phyloP scores from a whole-genome alignment of 2,329 filamentous ascomycete species.

The Colletotrichum lentis region DNA sequence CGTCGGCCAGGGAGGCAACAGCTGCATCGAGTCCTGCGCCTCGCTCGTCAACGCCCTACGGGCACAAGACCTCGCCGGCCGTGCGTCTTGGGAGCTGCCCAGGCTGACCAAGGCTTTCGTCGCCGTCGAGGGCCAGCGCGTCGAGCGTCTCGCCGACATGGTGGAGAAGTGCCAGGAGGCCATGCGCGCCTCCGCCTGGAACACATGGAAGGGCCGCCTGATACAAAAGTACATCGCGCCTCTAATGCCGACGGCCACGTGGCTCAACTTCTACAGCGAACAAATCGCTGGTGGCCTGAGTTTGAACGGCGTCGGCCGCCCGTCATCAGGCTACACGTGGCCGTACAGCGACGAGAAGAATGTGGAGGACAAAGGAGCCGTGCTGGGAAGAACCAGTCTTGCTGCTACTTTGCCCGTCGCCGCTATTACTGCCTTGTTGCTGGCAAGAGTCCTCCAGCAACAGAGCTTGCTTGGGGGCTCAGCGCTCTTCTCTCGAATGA shows the following conservation, averaged over 20 bases:
- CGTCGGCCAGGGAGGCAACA: slow-evolving; percentile 44
- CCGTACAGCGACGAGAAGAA: slow-evolving; percentile 28
- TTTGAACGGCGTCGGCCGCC: slow-evolving; percentile 10
- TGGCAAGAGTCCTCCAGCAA: slow-evolving; percentile 6
- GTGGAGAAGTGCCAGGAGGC: slow-evolving; percentile 30
- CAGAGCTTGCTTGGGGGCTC: slow-evolving; percentile 2
- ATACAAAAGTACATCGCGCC: slow-evolving; percentile 22
- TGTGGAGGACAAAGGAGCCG: neutral
- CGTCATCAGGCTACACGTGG: slow-evolving; percentile 14
- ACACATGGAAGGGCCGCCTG: slow-evolving; percentile 20
- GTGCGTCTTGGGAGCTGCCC: neutral
- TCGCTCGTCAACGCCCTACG: slow-evolving; percentile 42
- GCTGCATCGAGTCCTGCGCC: slow-evolving; percentile 43
- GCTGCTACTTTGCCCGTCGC: slow-evolving; percentile 15
- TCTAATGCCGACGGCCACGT: slow-evolving; percentile 9
- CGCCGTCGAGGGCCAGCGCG: slow-evolving; percentile 23
- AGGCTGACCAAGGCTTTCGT: slow-evolving; percentile 5
- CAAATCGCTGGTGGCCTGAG: slow-evolving; percentile 16
- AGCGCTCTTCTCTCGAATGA: slow-evolving; percentile 4
- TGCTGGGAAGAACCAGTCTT: neutral
- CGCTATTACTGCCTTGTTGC: slow-evolving; percentile 17
- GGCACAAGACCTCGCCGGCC: neutral
- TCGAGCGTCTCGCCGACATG: slow-evolving; percentile 14
- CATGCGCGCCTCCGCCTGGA: slow-evolving; percentile 28
- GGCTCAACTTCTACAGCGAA: slow-evolving; percentile 28